phyloP scores from a whole-genome alignment of 2,329 filamentous ascomycete genomes.

The Aspergillus pseudoviridinutans region DNA sequence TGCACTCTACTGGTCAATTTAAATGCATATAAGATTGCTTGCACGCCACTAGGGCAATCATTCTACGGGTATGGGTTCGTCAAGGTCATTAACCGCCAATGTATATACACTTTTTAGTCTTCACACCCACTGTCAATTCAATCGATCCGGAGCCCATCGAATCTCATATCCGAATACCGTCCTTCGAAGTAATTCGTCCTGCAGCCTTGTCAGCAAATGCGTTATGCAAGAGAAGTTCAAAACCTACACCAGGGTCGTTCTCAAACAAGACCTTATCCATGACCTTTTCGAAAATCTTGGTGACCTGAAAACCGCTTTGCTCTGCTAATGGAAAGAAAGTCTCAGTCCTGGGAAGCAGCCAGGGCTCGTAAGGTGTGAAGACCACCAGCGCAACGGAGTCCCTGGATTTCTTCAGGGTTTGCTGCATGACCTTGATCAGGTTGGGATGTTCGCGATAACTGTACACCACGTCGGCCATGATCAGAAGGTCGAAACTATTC shows the following conservation, averaged over 20 bases:
- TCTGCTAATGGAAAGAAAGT: constrained; percentile 77
- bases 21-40: background rate
- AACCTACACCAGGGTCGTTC: constrained; percentile 70
- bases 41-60: background rate
- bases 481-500: constrained; percentile 68
- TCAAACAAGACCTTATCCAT: constrained; percentile 88
- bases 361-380: constrained; percentile 91
- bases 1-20: background rate
- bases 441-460: constrained; percentile 83
- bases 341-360: constrained; percentile 80
- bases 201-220: constrained; percentile 11
- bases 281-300: constrained; percentile 74
- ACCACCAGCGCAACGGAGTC: constrained; percentile 73
- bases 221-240: background rate
- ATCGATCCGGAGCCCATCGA: constrained; percentile 52
- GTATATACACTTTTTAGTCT: constrained; percentile 1
- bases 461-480: constrained; percentile 87
- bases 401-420: constrained; percentile 57
- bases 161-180: constrained; percentile 78
- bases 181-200: constrained; percentile 73
- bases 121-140: constrained; percentile 16
- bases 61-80: background rate
- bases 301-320: constrained; percentile 68
- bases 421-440: constrained; percentile 66
- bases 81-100: background rate